These are phyloP conservation scores for Nakaseomyces kungkrabaensis DNA, from an alignment of 1,139 yeast genomes.

Conservation along the genomic window DNA sequence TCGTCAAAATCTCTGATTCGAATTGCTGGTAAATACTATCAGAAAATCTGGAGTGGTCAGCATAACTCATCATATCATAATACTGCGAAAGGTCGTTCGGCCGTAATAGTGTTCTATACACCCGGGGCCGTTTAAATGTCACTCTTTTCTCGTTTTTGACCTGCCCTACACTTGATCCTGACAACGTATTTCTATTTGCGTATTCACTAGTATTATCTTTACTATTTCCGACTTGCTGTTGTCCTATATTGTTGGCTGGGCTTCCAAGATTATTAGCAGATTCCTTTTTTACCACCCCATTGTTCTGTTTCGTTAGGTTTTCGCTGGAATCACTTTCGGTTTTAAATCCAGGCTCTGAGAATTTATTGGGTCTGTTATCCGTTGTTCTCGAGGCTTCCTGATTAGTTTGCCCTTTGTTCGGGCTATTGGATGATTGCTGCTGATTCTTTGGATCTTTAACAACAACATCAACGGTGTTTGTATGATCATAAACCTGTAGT, in stretches of 20 bases:
- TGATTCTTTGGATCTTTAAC: conserved; percentile 8
- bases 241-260: not conserved
- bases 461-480: conserved; percentile 32
- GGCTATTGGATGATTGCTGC: conserved; percentile 2
- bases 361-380: not conserved
- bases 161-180: not conserved
- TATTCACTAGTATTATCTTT: not conserved
- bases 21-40: conserved; percentile 45
- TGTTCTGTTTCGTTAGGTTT: not conserved
- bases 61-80: conserved; percentile 75
- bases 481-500: conserved; percentile 73
- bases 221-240: not conserved
- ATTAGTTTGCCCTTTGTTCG: not conserved
- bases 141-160: not conserved
- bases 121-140: conserved; percentile 43
- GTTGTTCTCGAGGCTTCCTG: not conserved
- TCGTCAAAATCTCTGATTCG: conserved; percentile 71
- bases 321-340: not conserved
- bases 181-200: not conserved
- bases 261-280: not conserved
- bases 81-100: conserved; percentile 77
- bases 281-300: not conserved
- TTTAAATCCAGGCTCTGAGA: not conserved
- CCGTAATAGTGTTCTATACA: conserved; percentile 63
- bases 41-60: conserved; percentile 72